These are phyloP conservation scores for Lichtheimia hyalospora DNA, from an alignment of 371 early-diverging fungal genomes.

Conservation along the genomic window DNA sequence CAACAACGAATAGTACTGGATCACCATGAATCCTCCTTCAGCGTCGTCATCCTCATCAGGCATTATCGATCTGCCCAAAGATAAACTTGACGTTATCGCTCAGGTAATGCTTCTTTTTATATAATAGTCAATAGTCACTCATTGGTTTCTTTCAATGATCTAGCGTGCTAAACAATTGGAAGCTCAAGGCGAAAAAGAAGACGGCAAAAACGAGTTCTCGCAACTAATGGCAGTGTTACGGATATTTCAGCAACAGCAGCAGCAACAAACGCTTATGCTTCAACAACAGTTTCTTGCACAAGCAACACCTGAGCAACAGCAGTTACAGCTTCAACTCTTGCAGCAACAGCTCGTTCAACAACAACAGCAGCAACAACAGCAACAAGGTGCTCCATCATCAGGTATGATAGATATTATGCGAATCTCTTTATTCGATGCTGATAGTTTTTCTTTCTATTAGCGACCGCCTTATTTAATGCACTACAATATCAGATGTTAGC, in stretches of 20 bases:
- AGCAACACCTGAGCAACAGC: constrained; percentile 33
- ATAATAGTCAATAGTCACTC: neutral
- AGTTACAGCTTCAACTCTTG: constrained; percentile 28
- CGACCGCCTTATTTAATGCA: constrained; percentile 1
- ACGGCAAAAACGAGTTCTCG: constrained; percentile 67
- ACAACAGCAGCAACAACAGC: constrained; percentile 22
- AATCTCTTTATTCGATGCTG: neutral
- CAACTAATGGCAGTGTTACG: constrained; percentile 66
- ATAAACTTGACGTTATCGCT: constrained; percentile 32
- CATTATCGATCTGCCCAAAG: constrained; percentile 26
- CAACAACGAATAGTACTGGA: no score
- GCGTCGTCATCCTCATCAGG: constrained; percentile 12
- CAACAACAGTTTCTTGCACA: constrained; percentile 56
- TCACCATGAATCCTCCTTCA: constrained; percentile 2
- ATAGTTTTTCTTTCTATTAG: neutral
- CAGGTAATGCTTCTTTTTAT: constrained; percentile 16
- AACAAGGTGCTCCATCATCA: constrained; percentile 3
- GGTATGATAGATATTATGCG: neutral
- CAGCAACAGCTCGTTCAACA: constrained; percentile 31
- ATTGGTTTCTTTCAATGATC: neutral
- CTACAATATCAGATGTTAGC: constrained; percentile 14
- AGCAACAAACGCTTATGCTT: constrained; percentile 12
- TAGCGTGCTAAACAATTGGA: constrained; percentile 39
- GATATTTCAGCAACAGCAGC: constrained; percentile 47
- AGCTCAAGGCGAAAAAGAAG: constrained; percentile 69